Evolutionary conservation across 768 basidiomycete species (phyloP).

Genomic region (Royoungia palumana): DNA sequence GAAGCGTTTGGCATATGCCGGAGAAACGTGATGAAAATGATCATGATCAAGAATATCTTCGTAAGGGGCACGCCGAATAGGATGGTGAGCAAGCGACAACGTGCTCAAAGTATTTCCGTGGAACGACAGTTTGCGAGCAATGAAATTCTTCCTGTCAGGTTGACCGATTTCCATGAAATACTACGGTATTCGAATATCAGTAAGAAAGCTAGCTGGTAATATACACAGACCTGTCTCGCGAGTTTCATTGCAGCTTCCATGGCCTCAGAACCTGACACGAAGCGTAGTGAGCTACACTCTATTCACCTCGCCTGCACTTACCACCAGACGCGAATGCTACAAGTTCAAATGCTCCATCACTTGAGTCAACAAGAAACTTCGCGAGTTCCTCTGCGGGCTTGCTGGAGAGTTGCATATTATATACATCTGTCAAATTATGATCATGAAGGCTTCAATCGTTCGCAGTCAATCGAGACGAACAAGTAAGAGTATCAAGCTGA

Average conservation of each 20-base stretch:
- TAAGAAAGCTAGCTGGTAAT: background rate
- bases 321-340: constrained; percentile 78
- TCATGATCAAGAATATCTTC: constrained; percentile 57
- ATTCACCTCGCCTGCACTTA: constrained; percentile 23
- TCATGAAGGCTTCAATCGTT: background rate
- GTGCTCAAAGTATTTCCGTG: constrained; percentile 83
- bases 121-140: constrained; percentile 74
- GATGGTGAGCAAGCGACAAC: constrained; percentile 64
- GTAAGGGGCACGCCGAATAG: constrained; percentile 66
- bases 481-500: constrained; percentile 76
- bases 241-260: constrained; percentile 85
- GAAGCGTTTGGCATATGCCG: constrained; percentile 84
- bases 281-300: background rate
- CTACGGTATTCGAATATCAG: constrained; percentile 34
- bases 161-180: constrained; percentile 72
- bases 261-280: constrained; percentile 70
- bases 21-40: constrained; percentile 82
- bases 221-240: constrained; percentile 58
- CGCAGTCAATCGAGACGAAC: constrained; percentile 39
- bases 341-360: constrained; percentile 71
- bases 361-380: constrained; percentile 55
- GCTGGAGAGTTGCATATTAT: constrained; percentile 82
- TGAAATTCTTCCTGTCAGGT: constrained; percentile 69
- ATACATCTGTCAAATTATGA: constrained; percentile 56
- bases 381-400: constrained; percentile 81